phyloP scores from a whole-genome alignment of 176 grass and related monocot species.

The Bolboschoenus planiculmis region DNA sequence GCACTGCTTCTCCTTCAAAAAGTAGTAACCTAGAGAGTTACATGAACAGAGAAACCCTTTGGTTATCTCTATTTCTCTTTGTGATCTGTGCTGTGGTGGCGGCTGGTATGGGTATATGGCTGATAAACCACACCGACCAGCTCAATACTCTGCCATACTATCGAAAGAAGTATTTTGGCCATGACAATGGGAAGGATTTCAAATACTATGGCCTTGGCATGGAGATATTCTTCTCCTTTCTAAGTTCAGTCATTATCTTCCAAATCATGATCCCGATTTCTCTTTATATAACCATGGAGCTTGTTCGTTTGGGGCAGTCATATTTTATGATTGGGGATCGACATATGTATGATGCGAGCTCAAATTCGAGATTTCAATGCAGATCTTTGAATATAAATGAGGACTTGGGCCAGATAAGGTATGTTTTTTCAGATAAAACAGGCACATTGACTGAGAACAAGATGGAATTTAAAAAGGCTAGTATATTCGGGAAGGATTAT shows the following conservation, averaged over 20 bases:
- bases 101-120: conserved; percentile 95
- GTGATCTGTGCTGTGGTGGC: conserved; percentile 92
- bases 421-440: conserved; percentile 98
- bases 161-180: conserved; percentile 81
- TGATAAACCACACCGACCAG: conserved; percentile 65
- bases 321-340: conserved; percentile 99
- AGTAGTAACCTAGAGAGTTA: conserved; percentile 94
- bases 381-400: conserved; percentile 99
- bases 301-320: conserved; percentile 87
- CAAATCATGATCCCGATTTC: conserved; percentile 99
- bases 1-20: conserved; percentile 93
- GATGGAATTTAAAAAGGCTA: conserved; percentile 91
- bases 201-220: conserved; percentile 85
- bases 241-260: conserved; percentile 99
- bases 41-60: conserved; percentile 99
- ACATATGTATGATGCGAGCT: conserved; percentile 80
- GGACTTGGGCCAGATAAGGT: conserved; percentile 91
- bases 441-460: conserved; percentile 96
- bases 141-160: conserved; percentile 89
- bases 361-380: conserved; percentile 97
- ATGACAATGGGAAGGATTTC: conserved; percentile 76
- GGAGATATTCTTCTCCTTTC: conserved; percentile 99
- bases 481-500: conserved; percentile 85
- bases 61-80: conserved; percentile 94
- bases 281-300: conserved; percentile 97